Evolutionary conservation across 345 rosid genomes (phyloP), one percentile per base, ranked within the genome.

Genomic region (Leavenworthia alabamica): DNA sequence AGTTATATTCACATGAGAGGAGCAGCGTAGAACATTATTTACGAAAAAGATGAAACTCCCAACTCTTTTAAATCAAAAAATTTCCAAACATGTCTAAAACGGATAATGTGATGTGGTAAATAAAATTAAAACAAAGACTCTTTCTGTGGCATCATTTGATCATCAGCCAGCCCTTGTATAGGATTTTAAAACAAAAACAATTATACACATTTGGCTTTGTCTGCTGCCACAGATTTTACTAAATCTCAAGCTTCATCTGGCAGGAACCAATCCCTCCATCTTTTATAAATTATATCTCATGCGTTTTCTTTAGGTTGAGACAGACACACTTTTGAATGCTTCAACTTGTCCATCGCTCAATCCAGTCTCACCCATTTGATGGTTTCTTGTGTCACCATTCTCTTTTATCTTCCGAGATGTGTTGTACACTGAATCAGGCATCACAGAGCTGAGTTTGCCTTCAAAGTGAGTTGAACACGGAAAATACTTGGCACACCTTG

Each of bases 401-500:
- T 79, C 86, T 24, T 73, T 52, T 56, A 66, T 80, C 32, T 67
- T 74, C 47, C 58, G 53, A 7, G 71, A 54, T 56, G 76, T 72
- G 66, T 77, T 75, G 81, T 80, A 77, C 12, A 60, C 61, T 7
- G 86, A 77, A 58, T 70, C 77, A 35, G 78, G 72, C 72, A 72
- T 72, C 58, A 82, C 86, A 36, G 92, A 86, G 73, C 86, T 85
- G 16, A 4, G 54, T 10, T 66, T 73, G 58, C 99, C 99, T 77
- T 80, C 97, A 52, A 93, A 89, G 73, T 89, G 78, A 13, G 83
- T 77, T 0, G 99, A 87, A 73, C 71, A 77, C 0, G 86, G 89
- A 75, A 86, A 93, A 77, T 77, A 74, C 72, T 79, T 80, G 0
- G 84, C 80, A 43, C 97, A 94, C 1, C 75, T 59, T 60, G 49